Evolutionary conservation across 2,329 filamentous ascomycete genomes (phyloP).

Genomic region (Westerdykella sp.): DNA sequence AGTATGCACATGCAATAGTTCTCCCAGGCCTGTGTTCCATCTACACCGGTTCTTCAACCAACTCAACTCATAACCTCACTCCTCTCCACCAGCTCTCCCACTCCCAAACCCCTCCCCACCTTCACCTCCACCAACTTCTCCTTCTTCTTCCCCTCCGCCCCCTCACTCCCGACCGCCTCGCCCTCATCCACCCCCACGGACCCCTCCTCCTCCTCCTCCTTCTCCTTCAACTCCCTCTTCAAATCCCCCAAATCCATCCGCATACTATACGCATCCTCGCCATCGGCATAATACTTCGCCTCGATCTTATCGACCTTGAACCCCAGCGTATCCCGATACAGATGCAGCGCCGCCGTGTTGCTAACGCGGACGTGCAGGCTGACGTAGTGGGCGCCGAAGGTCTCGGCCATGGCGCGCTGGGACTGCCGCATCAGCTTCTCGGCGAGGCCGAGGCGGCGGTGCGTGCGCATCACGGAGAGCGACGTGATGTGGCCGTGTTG

Average conservation of each 20-base stretch:
- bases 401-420: conserved; percentile 95
- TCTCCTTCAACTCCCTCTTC: conserved; percentile 48
- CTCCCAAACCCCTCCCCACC: conserved; percentile 72
- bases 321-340: conserved; percentile 87
- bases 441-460: conserved; percentile 81
- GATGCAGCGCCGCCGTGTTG: conserved; percentile 81
- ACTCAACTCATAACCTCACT: conserved; percentile 42
- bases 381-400: conserved; percentile 85
- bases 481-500: conserved; percentile 96
- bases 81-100: conserved; percentile 68
- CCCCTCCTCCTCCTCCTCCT: conserved; percentile 30
- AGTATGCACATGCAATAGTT: too few relatives aligned
- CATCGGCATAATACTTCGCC: conserved; percentile 91
- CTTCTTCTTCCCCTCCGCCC: conserved; percentile 33
- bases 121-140: conserved; percentile 61
- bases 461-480: conserved; percentile 92
- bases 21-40: too few relatives aligned
- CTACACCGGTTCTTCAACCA: too few relatives aligned
- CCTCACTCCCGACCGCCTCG: conserved; percentile 30
- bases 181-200: conserved; percentile 37
- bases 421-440: conserved; percentile 97
- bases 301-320: conserved; percentile 86
- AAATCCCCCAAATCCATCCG: conserved; percentile 67
- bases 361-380: conserved; percentile 92
- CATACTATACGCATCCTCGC: conserved; percentile 95